Evolutionary conservation across 768 basidiomycete species (phyloP), one percentile per base, ranked within the genome.

Genomic region (Rhodotorula taiwanensis): DNA sequence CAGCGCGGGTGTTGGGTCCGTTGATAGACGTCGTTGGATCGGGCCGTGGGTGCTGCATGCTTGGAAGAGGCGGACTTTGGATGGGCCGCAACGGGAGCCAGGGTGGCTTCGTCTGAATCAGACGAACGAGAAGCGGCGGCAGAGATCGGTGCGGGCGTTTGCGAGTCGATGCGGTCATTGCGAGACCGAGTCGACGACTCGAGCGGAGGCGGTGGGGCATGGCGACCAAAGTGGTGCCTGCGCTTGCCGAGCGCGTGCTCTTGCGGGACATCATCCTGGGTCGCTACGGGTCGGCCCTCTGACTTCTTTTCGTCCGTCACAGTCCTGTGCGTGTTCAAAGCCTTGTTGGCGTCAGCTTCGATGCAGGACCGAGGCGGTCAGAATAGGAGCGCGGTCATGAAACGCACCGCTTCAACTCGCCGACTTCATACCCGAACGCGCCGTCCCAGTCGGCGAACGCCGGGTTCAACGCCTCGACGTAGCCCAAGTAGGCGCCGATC

Each of bases 401-500:
- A n/a, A 57, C 55, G 31, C 44, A 52, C 61, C 50, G 28, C 2
- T 39, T 44, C 23, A 57, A 49, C 10, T 50, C 52, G 2, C 63
- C 53, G 2, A 65, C 42, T 30, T 64, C 63, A 58, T 58, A 68
- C 14, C 63, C 66, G 30, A 70, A 68, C 52, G 41, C 43, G 43
- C 23, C 43, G 15, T 68, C 49, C 31, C 52, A 30, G 23, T 30
- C 55, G 44, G 31, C 2, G 27, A 28, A 44, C 3, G 61, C 62
- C 20, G 70, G 70, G 31, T 70, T 70, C 7, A 70, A 47, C 5
- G 44, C 20, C 43, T 70, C 70, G 31, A 70, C 66, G 55, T 54
- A 70, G 39, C 58, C 62, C 3, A 70, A 50, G 60, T 70, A 70
- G 5, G 45, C 54, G 33, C 70, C 70, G 33, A 65, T 18, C n/a